These are phyloP conservation scores for Cordyceps cateniannulata DNA, from an alignment of 2,329 filamentous ascomycete genomes.

Conservation along the genomic window DNA sequence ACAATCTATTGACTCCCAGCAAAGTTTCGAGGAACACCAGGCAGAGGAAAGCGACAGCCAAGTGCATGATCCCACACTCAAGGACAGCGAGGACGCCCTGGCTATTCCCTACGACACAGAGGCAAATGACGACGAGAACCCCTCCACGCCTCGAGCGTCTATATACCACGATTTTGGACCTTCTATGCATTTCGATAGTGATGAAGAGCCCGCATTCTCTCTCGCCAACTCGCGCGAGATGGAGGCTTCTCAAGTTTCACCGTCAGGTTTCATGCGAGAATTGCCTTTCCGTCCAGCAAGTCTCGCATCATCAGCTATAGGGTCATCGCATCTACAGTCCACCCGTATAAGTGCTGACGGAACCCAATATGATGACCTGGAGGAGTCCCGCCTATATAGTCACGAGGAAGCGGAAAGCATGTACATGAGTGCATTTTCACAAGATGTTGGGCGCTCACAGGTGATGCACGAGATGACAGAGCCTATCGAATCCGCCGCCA, in stretches of 20 bases:
- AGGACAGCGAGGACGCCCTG: conserved; percentile 50
- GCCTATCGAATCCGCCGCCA: background rate
- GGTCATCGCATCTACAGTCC: background rate
- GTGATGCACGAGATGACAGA: background rate
- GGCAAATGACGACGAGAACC: conserved; percentile 31
- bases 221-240: background rate
- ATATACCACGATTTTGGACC: conserved; percentile 32
- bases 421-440: conserved; percentile 71
- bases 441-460: conserved; percentile 25
- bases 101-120: conserved; percentile 49
- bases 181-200: conserved; percentile 8
- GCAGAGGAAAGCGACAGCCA: conserved; percentile 17
- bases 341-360: background rate
- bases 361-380: conserved; percentile 40
- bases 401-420: conserved; percentile 80
- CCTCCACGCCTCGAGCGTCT: conserved; percentile 49
- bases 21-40: conserved; percentile 19
- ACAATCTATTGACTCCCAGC: background rate
- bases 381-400: conserved; percentile 64
- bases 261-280: conserved; percentile 12
- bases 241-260: background rate
- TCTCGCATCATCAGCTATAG: conserved; percentile 3
- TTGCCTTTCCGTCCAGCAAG: conserved; percentile 17
- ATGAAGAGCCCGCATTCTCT: conserved; percentile 23
- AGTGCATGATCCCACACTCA: conserved; percentile 24